Evolutionary conservation across 345 rosid genomes (phyloP).

Genomic region (Raphanus sativus): DNA sequence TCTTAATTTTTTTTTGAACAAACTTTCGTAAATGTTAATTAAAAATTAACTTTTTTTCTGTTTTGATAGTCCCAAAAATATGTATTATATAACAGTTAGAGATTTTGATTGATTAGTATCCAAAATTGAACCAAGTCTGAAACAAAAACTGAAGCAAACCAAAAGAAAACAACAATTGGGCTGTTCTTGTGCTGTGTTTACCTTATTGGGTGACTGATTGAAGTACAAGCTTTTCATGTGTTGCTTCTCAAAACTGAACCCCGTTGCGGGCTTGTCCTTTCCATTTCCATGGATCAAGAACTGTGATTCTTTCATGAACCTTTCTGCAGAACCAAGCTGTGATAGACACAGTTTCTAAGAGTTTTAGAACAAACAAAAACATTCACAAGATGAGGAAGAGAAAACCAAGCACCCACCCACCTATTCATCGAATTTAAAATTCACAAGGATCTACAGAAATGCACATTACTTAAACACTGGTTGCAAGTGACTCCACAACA

Average conservation of each 20-base stretch:
- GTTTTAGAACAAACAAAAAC: neutral
- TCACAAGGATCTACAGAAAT: too few species aligned
- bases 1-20: too few species aligned
- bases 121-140: neutral
- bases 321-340: constrained; percentile 96
- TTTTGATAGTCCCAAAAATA: neutral
- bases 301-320: constrained; percentile 76
- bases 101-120: neutral
- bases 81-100: neutral
- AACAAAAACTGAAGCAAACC: neutral
- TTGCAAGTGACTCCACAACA: neutral
- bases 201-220: constrained; percentile 87
- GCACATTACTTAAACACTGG: too few species aligned
- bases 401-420: neutral
- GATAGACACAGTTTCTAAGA: constrained; percentile 11
- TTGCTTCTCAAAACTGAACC: constrained; percentile 86
- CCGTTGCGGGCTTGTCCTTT: constrained; percentile 79
- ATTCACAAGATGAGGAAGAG: neutral
- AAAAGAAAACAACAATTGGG: neutral
- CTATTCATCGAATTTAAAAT: too few species aligned
- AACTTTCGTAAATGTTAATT: neutral
- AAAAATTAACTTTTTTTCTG: neutral
- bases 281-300: constrained; percentile 84
- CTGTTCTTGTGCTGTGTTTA: constrained; percentile 24
- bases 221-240: constrained; percentile 85